Percentiles rank a stretch among this genome's conserved stretches.
Conservation (phyloP, 2,329 filamentous ascomycete genomes). For the Fusarium bulbicola region DNA sequence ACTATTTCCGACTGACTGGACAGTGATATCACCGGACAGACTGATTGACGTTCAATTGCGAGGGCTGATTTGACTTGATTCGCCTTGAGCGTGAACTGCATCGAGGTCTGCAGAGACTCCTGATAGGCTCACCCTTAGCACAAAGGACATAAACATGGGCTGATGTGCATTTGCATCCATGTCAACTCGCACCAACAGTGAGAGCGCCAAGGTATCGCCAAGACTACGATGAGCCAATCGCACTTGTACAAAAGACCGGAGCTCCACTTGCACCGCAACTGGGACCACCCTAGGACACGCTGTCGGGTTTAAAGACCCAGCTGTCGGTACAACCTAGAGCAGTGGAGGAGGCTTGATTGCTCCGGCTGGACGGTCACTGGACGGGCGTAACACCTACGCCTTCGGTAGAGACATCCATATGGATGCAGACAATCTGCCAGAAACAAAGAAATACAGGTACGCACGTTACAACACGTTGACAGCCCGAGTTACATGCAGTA, state of each 20-base stretch:
- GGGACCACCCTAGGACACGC: constrained; percentile 32
- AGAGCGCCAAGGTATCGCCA: constrained; percentile 9
- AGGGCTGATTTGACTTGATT: constrained; percentile 8
- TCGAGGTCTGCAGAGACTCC: constrained; percentile 16
- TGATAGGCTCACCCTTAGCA: constrained; percentile 9
- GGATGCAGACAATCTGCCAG: background rate
- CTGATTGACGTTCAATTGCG: constrained; percentile 16
- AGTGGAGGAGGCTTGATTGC: constrained; percentile 29
- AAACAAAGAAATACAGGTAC: constrained; percentile 16
- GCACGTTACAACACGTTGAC: background rate
- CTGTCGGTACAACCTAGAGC: constrained; percentile 36
- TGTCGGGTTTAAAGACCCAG: constrained; percentile 37
- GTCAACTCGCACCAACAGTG: background rate
- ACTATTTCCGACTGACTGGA: constrained; percentile 20
- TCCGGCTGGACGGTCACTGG: constrained; percentile 30
- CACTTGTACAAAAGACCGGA: background rate
- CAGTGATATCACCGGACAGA: constrained; percentile 19
- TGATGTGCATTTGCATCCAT: constrained; percentile 25
- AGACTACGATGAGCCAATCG: constrained; percentile 9
- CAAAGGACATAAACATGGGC: constrained; percentile 10
- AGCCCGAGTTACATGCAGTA: background rate
- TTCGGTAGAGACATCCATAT: constrained; percentile 7
- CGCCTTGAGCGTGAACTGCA: background rate
- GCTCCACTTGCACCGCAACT: constrained; percentile 33
- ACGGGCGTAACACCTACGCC: background rate